phyloP scores from a whole-genome alignment of 768 basidiomycete genomes.

The Leccinellum luteum region DNA sequence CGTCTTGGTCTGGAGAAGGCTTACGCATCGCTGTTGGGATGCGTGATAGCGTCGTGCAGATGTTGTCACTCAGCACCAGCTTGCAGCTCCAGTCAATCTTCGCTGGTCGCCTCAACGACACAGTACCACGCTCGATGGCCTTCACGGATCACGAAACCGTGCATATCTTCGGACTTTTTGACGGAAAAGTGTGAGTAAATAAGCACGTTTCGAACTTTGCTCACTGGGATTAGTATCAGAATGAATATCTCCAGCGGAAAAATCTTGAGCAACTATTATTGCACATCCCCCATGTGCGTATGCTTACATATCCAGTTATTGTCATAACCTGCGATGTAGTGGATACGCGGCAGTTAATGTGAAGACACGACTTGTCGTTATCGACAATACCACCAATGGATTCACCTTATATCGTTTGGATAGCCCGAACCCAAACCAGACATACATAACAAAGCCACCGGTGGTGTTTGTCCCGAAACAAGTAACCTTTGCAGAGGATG shows the following conservation, averaged over 20 bases:
- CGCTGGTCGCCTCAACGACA: background rate
- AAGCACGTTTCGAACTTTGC: background rate
- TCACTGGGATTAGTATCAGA: background rate
- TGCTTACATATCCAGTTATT: no score
- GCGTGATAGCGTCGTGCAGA: background rate
- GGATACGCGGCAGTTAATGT: no score
- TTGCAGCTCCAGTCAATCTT: background rate
- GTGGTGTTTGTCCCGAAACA: conserved; percentile 2
- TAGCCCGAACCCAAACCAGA: background rate
- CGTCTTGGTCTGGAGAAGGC: background rate
- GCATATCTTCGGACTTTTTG: background rate
- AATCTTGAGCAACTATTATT: conserved; percentile 2
- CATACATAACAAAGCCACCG: background rate
- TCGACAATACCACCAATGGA: conserved; percentile 3
- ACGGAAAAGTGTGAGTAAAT: background rate
- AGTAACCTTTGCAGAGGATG: background rate
- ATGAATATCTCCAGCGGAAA: background rate
- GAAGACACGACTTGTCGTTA: background rate
- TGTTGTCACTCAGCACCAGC: background rate
- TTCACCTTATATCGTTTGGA: conserved; percentile 7
- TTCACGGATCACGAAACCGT: background rate
- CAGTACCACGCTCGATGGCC: background rate
- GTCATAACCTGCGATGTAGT: no score
- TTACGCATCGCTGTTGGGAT: background rate
- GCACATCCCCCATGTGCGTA: conserved; percentile 6